Percentiles rank a stretch among this genome's conserved stretches.
Evolutionary conservation across 1,139 yeast species (phyloP).

Genomic region (Ashbya aceris): DNA sequence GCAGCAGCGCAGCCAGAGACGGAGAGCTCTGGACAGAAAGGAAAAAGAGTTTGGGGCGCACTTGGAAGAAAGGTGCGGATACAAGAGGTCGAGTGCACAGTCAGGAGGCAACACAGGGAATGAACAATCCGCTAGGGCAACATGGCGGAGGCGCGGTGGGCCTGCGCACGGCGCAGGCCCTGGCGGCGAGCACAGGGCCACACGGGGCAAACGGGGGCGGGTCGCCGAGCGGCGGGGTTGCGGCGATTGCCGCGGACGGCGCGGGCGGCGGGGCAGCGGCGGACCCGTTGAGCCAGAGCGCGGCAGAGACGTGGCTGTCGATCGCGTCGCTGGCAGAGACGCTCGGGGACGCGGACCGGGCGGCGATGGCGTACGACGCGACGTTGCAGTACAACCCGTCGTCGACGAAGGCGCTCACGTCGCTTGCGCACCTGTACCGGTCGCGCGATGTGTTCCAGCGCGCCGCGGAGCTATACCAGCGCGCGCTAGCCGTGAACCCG

Average conservation of each 20-base stretch:
- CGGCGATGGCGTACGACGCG: slow-evolving; percentile 81
- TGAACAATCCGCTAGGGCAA: slow-evolving; percentile 3
- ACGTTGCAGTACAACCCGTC: slow-evolving; percentile 82
- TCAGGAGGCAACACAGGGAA: neutral
- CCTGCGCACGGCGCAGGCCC: too few species aligned
- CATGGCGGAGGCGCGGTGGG: neutral
- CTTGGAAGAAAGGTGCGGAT: too few species aligned
- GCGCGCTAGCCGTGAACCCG: slow-evolving; percentile 71
- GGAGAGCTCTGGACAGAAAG: too few species aligned
- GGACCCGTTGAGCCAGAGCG: slow-evolving; percentile 48
- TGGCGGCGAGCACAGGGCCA: too few species aligned
- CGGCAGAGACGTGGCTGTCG: slow-evolving; percentile 89
- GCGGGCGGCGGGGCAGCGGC: slow-evolving; percentile 13
- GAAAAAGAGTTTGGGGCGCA: too few species aligned
- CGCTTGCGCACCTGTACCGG: slow-evolving; percentile 80
- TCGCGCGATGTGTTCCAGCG: slow-evolving; percentile 83
- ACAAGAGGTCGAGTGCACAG: too few species aligned
- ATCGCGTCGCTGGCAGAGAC: slow-evolving; percentile 86
- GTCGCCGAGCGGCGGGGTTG: slow-evolving; percentile 3
- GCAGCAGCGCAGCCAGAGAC: too few species aligned
- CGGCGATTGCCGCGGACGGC: slow-evolving; percentile 5
- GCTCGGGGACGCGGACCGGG: slow-evolving; percentile 81
- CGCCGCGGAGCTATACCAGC: slow-evolving; percentile 89
- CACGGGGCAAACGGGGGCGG: neutral
- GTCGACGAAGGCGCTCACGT: slow-evolving; percentile 74